These are phyloP conservation scores for Geosmithia putterillii DNA, from an alignment of 2,329 filamentous ascomycete genomes.

Conservation along the genomic window DNA sequence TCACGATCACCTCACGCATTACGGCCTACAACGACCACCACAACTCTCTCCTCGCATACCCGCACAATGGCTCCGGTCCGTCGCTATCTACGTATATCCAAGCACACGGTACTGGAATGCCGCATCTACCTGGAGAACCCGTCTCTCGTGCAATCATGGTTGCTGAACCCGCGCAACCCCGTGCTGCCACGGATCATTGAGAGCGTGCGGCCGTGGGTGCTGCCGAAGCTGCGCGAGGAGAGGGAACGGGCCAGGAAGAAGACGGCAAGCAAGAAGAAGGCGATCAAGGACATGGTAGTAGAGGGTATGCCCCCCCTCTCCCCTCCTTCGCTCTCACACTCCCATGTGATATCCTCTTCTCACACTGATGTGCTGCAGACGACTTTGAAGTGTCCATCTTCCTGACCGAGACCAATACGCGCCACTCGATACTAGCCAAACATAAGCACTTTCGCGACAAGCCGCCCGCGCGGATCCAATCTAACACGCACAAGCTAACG, in stretches of 20 bases:
- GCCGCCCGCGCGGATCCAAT: slow-evolving; percentile 37
- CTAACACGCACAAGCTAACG: slow-evolving; percentile 52
- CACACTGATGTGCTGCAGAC: slow-evolving; percentile 36
- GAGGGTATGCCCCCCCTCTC: slow-evolving; percentile 44
- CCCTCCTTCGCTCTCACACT: background rate
- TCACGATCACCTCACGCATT: background rate
- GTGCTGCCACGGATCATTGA: slow-evolving; percentile 75
- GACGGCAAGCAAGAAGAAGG: slow-evolving; percentile 58
- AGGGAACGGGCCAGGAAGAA: slow-evolving; percentile 48
- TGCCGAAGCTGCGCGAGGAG: slow-evolving; percentile 87
- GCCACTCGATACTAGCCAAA: slow-evolving; percentile 78
- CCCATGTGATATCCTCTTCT: background rate
- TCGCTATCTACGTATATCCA: slow-evolving; percentile 82
- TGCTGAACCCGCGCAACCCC: slow-evolving; percentile 64
- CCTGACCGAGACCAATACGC: slow-evolving; percentile 71
- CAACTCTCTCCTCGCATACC: background rate
- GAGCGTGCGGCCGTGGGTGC: slow-evolving; percentile 70
- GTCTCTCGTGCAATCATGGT: slow-evolving; percentile 68
- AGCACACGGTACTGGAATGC: slow-evolving; percentile 90
- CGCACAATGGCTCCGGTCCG: slow-evolving; percentile 69
- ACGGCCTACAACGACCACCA: background rate
- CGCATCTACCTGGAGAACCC: slow-evolving; percentile 94
- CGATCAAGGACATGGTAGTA: slow-evolving; percentile 77
- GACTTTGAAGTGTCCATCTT: slow-evolving; percentile 96
- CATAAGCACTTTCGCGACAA: slow-evolving; percentile 64